Percentiles rank a stretch among this genome's conserved stretches.
phyloP scores from a whole-genome alignment of 495 filamentous ascomycete genomes.

The Viridothelium virens region DNA sequence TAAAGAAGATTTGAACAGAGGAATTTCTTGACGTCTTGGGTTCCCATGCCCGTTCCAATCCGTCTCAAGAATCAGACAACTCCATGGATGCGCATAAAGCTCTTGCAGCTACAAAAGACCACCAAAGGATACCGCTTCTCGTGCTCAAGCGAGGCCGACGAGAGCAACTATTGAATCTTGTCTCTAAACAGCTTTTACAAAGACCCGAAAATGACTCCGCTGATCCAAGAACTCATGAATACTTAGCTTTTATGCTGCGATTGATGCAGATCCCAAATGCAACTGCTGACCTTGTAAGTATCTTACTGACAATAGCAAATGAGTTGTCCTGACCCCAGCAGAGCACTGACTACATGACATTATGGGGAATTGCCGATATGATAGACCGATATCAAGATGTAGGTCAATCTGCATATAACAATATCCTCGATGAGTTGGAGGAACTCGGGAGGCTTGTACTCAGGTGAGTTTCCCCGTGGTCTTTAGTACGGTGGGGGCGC shows the following conservation, averaged over 20 bases:
- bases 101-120: background rate
- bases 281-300: slow-evolving; percentile 15
- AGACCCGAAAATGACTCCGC: background rate
- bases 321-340: background rate
- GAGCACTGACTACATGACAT: slow-evolving; percentile 1
- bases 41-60: background rate
- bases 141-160: slow-evolving; percentile 10
- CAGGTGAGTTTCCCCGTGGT: background rate
- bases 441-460: slow-evolving; percentile 8
- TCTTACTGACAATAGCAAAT: background rate
- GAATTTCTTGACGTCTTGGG: slow-evolving; percentile 1
- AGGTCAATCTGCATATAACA: background rate
- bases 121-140: background rate
- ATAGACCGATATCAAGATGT: background rate
- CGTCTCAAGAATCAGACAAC: background rate
- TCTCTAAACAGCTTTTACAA: background rate
- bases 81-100: background rate
- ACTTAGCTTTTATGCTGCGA: slow-evolving; percentile 12
- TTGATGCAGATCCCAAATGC: slow-evolving; percentile 19
- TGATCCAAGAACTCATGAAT: background rate
- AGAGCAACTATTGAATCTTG: slow-evolving; percentile 7
- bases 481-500: background rate
- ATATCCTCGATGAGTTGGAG: slow-evolving; percentile 5
- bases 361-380: slow-evolving; percentile 13
- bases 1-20: background rate